Evolutionary conservation across 345 rosid species (phyloP).

Genomic region (Lepidium didymum): DNA sequence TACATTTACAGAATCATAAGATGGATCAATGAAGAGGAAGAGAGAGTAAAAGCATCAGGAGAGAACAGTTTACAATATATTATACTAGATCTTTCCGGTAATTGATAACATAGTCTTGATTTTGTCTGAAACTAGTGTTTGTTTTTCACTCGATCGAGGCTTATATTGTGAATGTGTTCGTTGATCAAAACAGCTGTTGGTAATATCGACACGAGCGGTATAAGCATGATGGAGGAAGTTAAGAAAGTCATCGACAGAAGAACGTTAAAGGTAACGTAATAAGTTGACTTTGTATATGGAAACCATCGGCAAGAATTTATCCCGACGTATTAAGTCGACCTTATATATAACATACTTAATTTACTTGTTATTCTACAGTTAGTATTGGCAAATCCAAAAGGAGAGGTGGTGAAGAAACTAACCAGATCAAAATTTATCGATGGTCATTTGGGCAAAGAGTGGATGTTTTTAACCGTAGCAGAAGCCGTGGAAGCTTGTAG

Average conservation of each 20-base stretch:
- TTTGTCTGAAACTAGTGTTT: neutral
- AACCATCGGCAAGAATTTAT: no score
- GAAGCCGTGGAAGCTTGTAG: conserved; percentile 86
- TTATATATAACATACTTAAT: neutral
- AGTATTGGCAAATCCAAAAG: conserved; percentile 33
- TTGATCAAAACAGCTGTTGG: conserved; percentile 51
- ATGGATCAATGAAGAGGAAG: conserved; percentile 89
- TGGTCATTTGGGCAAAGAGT: conserved; percentile 51
- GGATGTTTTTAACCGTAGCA: conserved; percentile 76
- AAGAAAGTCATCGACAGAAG: conserved; percentile 49
- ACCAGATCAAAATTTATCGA: conserved; percentile 23
- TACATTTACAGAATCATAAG: conserved; percentile 52
- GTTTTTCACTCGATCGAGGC: neutral
- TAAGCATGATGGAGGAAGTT: conserved; percentile 84
- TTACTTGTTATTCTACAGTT: neutral
- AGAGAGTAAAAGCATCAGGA: conserved; percentile 46
- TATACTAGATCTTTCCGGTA: conserved; percentile 74
- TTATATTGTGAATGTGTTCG: neutral
- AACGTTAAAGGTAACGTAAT: conserved; percentile 52
- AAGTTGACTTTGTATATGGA: neutral
- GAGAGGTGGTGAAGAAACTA: conserved; percentile 32
- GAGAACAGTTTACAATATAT: conserved; percentile 63
- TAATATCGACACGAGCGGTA: conserved; percentile 91
- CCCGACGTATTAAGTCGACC: no score
- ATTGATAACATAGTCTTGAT: neutral